phyloP scores from a whole-genome alignment of 345 rosid genomes.

The Carallia pectinifolia region DNA sequence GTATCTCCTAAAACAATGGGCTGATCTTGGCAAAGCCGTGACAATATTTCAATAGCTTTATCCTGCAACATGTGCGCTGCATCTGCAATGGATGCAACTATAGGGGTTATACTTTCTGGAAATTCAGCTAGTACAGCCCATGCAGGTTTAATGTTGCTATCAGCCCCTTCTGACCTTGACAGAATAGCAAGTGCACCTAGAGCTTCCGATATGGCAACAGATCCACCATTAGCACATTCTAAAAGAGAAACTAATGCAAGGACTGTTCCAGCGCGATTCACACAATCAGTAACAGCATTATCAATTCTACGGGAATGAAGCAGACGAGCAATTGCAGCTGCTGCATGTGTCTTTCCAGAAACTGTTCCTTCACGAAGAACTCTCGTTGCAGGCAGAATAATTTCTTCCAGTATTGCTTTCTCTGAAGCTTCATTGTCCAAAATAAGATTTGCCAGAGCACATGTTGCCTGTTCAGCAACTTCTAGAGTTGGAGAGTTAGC shows the following conservation, averaged over 20 bases:
- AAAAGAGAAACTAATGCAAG: constrained; percentile 92
- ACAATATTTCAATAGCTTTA: constrained; percentile 87
- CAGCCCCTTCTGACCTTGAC: constrained; percentile 60
- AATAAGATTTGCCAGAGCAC: constrained; percentile 94
- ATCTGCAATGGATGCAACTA: constrained; percentile 73
- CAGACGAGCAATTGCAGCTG: constrained; percentile 92
- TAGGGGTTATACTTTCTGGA: constrained; percentile 74
- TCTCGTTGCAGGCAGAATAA: constrained; percentile 88
- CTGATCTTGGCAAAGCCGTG: constrained; percentile 86
- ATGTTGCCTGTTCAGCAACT: constrained; percentile 91
- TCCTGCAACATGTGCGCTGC: constrained; percentile 81
- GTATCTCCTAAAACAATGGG: constrained; percentile 75
- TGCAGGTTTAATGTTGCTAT: constrained; percentile 69
- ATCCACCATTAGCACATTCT: constrained; percentile 66
- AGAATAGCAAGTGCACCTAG: constrained; percentile 91
- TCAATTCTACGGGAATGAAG: constrained; percentile 69
- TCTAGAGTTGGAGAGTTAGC: constrained; percentile 78
- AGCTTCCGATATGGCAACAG: constrained; percentile 76
- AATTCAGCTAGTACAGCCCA: constrained; percentile 91
- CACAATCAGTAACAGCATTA: constrained; percentile 72
- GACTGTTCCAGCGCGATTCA: constrained; percentile 88
- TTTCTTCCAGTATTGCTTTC: constrained; percentile 70
- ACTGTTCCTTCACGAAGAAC: constrained; percentile 87
- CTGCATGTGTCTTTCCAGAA: constrained; percentile 91
- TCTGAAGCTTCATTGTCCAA: constrained; percentile 81